phyloP scores from a whole-genome alignment of 2,329 filamentous ascomycete species.

The Colletotrichum gloeosporioides region DNA sequence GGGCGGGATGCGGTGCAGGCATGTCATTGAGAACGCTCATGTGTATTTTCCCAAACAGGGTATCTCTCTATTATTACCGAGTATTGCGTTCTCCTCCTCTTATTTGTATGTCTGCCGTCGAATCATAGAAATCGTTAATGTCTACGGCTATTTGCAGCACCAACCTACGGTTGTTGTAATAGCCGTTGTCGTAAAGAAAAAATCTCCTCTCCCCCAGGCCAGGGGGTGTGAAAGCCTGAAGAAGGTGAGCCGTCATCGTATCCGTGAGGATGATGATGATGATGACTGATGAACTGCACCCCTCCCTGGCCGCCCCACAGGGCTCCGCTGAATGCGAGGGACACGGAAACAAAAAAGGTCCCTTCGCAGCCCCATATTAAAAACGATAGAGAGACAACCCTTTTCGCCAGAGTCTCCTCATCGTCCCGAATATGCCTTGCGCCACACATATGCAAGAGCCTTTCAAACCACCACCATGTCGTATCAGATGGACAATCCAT shows the following conservation, averaged over 20 bases:
- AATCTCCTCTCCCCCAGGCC: not conserved
- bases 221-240: not conserved
- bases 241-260: not conserved
- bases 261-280: not conserved
- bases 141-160: not conserved
- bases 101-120: not conserved
- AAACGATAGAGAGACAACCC: not conserved
- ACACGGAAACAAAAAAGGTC: not conserved
- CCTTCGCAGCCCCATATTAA: not conserved
- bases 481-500: not conserved
- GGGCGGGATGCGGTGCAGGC: not conserved
- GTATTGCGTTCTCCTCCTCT: not conserved
- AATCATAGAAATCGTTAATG: not conserved
- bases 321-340: not conserved
- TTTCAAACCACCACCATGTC: not conserved
- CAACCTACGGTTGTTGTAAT: not conserved
- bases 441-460: constrained; percentile 16
- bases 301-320: not conserved
- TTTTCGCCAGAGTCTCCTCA: not conserved
- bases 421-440: constrained; percentile 16
- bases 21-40: not conserved
- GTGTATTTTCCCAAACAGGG: constrained; percentile 4
- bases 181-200: not conserved
- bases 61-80: constrained; percentile 1
- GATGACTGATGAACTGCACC: not conserved